phyloP scores from a whole-genome alignment of 139 green algal genomes.

The Pseudopediastrum boryanum region DNA sequence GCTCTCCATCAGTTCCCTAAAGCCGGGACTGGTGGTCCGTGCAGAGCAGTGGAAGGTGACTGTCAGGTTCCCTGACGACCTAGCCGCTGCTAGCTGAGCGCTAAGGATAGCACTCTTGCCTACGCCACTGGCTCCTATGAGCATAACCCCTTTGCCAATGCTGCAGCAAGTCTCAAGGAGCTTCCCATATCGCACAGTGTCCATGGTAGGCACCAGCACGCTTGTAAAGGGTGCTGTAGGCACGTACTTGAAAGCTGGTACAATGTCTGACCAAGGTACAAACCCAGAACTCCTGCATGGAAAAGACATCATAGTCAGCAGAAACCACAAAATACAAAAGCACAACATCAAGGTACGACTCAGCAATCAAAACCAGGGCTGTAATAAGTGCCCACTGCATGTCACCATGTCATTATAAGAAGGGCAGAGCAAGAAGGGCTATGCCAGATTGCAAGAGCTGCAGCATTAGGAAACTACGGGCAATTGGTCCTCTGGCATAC shows the following conservation, averaged over 20 bases:
- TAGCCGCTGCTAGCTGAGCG: slow-evolving; percentile 43
- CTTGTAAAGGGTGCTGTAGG: slow-evolving; percentile 65
- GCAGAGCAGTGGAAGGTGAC: slow-evolving; percentile 70
- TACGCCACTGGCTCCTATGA: slow-evolving; percentile 69
- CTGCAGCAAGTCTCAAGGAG: slow-evolving; percentile 51
- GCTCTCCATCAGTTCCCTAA: slow-evolving; percentile 25
- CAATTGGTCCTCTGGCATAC: too few relatives aligned
- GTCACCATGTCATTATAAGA: too few relatives aligned
- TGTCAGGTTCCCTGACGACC: too few relatives aligned
- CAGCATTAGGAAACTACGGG: too few relatives aligned
- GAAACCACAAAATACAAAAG: too few relatives aligned
- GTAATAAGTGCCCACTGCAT: too few relatives aligned
- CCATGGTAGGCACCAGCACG: slow-evolving; percentile 80
- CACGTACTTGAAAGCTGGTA: slow-evolving; percentile 70
- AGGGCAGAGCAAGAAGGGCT: too few relatives aligned
- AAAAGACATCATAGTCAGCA: background rate
- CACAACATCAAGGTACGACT: too few relatives aligned
- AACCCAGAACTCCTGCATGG: background rate
- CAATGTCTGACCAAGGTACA: slow-evolving; percentile 57
- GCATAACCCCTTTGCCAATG: slow-evolving; percentile 33
- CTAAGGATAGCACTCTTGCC: slow-evolving; percentile 77
- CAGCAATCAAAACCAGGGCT: too few relatives aligned
- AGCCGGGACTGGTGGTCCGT: slow-evolving; percentile 58
- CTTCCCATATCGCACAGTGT: too few relatives aligned
- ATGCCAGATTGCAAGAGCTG: too few relatives aligned